Conservation (phyloP, 139 green algal genomes). For the Coccomyxa sp. region DNA sequence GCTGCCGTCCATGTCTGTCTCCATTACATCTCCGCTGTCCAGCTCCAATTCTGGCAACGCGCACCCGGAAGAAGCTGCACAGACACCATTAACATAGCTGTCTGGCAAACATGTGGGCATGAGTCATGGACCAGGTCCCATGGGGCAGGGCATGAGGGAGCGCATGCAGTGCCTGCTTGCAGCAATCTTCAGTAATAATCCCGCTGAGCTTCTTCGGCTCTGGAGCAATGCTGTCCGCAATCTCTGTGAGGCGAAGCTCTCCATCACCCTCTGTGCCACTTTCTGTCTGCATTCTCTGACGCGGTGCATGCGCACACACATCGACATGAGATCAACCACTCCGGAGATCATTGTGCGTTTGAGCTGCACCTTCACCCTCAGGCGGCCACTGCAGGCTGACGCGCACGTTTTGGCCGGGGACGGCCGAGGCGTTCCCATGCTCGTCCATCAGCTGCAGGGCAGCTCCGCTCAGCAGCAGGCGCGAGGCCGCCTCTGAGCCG, state of each 20-base stretch:
- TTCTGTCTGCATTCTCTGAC: too few relatives aligned
- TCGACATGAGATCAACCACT: too few relatives aligned
- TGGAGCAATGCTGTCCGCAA: background rate
- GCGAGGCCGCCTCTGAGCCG: slow-evolving; percentile 7
- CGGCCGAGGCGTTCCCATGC: slow-evolving; percentile 36
- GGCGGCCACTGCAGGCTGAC: slow-evolving; percentile 34
- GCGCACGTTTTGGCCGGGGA: slow-evolving; percentile 30
- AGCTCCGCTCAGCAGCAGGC: slow-evolving; percentile 32
- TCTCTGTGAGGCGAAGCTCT: background rate
- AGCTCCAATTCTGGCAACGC: slow-evolving; percentile 30
- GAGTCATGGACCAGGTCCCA: too few relatives aligned
- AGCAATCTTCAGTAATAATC: too few relatives aligned
- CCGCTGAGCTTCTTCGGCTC: background rate
- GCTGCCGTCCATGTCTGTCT: slow-evolving; percentile 39
- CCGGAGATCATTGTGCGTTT: too few relatives aligned
- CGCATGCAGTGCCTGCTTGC: too few relatives aligned
- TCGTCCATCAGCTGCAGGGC: slow-evolving; percentile 53
- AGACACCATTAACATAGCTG: too few relatives aligned
- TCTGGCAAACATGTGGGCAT: too few relatives aligned
- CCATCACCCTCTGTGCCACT: too few relatives aligned
- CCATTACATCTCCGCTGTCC: slow-evolving; percentile 1
- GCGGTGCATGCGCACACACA: too few relatives aligned
- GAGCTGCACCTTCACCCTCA: background rate
- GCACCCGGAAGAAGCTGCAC: too few relatives aligned
- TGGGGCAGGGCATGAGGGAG: too few relatives aligned